Evolutionary conservation across 1,284 basidiomycete genomes (phyloP).

Genomic region (Ustilago lituana): DNA sequence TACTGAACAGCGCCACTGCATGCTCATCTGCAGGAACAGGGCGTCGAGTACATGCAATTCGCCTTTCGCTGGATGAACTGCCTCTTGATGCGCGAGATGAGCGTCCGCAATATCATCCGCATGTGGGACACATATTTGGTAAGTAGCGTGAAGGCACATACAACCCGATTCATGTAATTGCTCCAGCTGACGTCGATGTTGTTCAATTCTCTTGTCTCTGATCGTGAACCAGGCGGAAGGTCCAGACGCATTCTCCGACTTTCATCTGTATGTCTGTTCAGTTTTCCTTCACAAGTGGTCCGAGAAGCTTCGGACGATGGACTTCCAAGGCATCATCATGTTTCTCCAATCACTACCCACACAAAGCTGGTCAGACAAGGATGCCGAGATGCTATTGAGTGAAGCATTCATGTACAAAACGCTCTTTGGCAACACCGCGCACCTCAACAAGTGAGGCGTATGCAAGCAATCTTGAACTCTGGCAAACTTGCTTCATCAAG

Average conservation of each 20-base stretch:
- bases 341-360: slow-evolving; percentile 96
- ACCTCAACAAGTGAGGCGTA: slow-evolving; percentile 51
- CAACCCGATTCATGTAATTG: no score
- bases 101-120: slow-evolving; percentile 64
- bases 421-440: slow-evolving; percentile 64
- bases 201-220: background rate
- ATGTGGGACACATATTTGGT: slow-evolving; percentile 67
- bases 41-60: slow-evolving; percentile 67
- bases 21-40: slow-evolving; percentile 60
- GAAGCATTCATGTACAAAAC: slow-evolving; percentile 83
- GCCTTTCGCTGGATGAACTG: slow-evolving; percentile 68
- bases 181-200: background rate
- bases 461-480: slow-evolving; percentile 7
- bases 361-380: slow-evolving; percentile 91
- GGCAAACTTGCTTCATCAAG: no score
- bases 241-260: slow-evolving; percentile 64
- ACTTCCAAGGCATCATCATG: slow-evolving; percentile 89
- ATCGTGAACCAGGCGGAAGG: slow-evolving; percentile 54
- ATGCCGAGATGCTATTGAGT: slow-evolving; percentile 91
- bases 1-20: slow-evolving; percentile 53
- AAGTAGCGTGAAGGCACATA: slow-evolving; percentile 1
- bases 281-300: slow-evolving; percentile 66
- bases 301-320: slow-evolving; percentile 58
- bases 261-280: slow-evolving; percentile 66
- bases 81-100: slow-evolving; percentile 67